Base-by-base conservation (phyloP, 169 alveolate genomes). In the Ichthyophthirius multifiliis region DNA sequence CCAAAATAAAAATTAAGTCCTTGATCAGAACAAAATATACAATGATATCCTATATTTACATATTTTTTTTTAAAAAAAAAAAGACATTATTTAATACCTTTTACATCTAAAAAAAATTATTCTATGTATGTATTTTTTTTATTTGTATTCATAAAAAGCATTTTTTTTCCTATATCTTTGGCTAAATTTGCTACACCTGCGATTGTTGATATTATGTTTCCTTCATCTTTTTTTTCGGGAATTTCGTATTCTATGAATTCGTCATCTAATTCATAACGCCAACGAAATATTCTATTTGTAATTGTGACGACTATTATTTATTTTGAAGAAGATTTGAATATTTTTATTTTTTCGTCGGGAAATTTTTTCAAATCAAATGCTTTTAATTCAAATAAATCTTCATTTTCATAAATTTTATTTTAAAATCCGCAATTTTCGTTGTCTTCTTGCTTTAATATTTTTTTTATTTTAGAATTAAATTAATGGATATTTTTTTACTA, bases 1-100 rank as follows among this genome's bases (percentile, higher is more conserved):
- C 65, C 43, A 7, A 78, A 43, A 35, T 78, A 78, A 34, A 78
- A 78, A 37, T 62, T 78, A 12, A 48, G 65, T 5, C 84, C 84
- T 16, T 35, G 32, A 35, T 78, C 84, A 16, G 77, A 78, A 13
- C 46, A 35, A 41, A 78, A 63, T 32, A 78, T 30, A 44, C 73
- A 74, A 65, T 78, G 84, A 35, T 65, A 75, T 13, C 84, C 84
- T 55, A 55, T 1, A 13, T 46, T 16, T 32, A 0, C 2, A 12
- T 12, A 5, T 1, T 4, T 1, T 46, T 0, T 32, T 16, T 12
- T 46, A 20, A 46, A 12, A 46, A 46, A 46, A 46, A 46, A 2
- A n/a, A 20, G 16, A 16, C 7, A n/a, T 46, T 46, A 32, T 32
- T 46, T 55, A 46, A 46, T 55, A 55, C 71, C 71, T 27, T 55